Conservation (phyloP, 192 early-diverging fungal genomes). For the Backusella westeae region DNA sequence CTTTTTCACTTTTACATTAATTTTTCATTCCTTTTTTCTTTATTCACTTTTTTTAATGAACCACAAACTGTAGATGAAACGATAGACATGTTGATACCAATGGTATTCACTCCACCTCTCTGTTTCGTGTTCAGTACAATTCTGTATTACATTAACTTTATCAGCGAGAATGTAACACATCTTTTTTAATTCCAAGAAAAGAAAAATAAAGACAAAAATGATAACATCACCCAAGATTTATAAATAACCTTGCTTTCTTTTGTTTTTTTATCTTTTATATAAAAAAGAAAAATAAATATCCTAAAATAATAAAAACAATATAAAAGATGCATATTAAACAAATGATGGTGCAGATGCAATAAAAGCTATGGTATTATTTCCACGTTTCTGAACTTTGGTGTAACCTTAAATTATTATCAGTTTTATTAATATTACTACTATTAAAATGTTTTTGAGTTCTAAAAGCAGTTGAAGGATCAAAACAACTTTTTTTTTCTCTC, state of each 20-base stretch:
- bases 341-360: not conserved
- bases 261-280: not conserved
- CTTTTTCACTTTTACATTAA: not conserved
- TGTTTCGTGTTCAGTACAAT: constrained; percentile 2
- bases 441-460: not conserved
- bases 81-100: not conserved
- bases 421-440: constrained; percentile 2
- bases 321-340: not conserved
- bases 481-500: not conserved
- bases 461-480: constrained; percentile 5
- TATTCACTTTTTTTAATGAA: not conserved
- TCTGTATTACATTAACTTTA: constrained; percentile 3
- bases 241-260: not conserved
- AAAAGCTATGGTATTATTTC: not conserved
- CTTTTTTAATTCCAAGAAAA: not conserved
- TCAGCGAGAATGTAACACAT: not conserved
- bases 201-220: not conserved
- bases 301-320: not conserved
- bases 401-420: not conserved
- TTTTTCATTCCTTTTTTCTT: not conserved
- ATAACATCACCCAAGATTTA: not conserved
- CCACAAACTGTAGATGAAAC: not conserved
- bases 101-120: not conserved
- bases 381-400: not conserved
- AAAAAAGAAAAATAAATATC: not conserved